Conservation (phyloP, 495 filamentous ascomycete species). For the Extremus antarcticus region DNA sequence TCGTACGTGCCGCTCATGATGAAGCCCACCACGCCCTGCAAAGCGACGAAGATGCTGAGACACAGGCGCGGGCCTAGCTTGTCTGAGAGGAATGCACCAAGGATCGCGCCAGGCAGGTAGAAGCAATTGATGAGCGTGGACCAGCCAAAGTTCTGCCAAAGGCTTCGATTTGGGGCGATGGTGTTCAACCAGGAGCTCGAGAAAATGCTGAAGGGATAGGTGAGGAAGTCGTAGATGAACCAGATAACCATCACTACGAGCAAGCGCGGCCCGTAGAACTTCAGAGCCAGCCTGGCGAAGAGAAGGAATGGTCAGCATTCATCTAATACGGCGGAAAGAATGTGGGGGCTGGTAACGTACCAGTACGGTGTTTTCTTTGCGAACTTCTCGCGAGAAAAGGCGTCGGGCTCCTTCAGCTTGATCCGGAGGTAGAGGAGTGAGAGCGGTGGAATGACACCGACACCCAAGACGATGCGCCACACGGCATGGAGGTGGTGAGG, state of each 20-base stretch:
- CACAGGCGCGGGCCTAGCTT: conserved; percentile 63
- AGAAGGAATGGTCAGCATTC: too few species aligned
- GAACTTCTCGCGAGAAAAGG: conserved; percentile 53
- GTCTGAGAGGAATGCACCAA: conserved; percentile 66
- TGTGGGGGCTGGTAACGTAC: not conserved
- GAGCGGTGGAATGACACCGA: conserved; percentile 70
- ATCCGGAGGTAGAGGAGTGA: conserved; percentile 63
- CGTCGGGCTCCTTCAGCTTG: conserved; percentile 71
- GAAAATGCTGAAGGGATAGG: conserved; percentile 74
- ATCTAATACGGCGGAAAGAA: too few species aligned
- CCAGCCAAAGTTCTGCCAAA: conserved; percentile 76
- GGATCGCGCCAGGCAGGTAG: conserved; percentile 70
- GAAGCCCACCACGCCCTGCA: conserved; percentile 71
- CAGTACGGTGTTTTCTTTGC: conserved; percentile 45
- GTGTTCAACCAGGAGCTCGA: conserved; percentile 57
- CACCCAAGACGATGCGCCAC: conserved; percentile 65
- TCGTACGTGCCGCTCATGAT: conserved; percentile 73
- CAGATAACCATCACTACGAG: conserved; percentile 67
- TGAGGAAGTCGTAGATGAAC: conserved; percentile 84
- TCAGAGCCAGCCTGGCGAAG: conserved; percentile 39
- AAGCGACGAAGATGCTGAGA: conserved; percentile 52
- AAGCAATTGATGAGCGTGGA: conserved; percentile 75
- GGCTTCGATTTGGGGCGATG: conserved; percentile 44
- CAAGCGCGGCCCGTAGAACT: conserved; percentile 53
- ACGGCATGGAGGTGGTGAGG: conserved; percentile 54